These are phyloP conservation scores for Mycothermus thermophilus DNA, from an alignment of 495 filamentous ascomycete genomes.

Conservation along the genomic window DNA sequence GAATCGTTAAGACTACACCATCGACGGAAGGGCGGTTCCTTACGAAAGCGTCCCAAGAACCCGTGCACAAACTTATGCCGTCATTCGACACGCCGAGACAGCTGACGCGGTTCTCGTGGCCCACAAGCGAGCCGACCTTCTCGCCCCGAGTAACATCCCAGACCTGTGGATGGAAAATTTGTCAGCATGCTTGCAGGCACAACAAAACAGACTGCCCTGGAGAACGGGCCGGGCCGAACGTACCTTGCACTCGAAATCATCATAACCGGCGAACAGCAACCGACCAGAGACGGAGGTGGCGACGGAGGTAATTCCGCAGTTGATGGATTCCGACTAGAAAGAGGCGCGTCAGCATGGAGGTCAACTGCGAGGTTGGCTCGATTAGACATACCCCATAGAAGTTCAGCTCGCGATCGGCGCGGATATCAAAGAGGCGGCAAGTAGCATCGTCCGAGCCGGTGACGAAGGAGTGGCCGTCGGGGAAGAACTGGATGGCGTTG, in stretches of 20 bases:
- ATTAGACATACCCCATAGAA: slow-evolving; percentile 66
- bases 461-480: slow-evolving; percentile 95
- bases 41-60: slow-evolving; percentile 98
- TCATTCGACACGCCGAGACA: slow-evolving; percentile 97
- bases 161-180: slow-evolving; percentile 41
- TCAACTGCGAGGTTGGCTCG: too few species aligned
- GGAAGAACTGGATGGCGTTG: slow-evolving; percentile 99
- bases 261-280: slow-evolving; percentile 92
- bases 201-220: too few species aligned
- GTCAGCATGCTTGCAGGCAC: too few species aligned
- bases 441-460: slow-evolving; percentile 97
- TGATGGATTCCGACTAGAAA: slow-evolving; percentile 77
- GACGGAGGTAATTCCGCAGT: slow-evolving; percentile 96
- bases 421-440: slow-evolving; percentile 94
- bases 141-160: slow-evolving; percentile 97
- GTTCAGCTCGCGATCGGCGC: slow-evolving; percentile 91
- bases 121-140: slow-evolving; percentile 88
- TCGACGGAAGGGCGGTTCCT: slow-evolving; percentile 18
- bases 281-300: slow-evolving; percentile 95
- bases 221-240: slow-evolving; percentile 15
- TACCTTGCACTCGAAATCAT: slow-evolving; percentile 99
- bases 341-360: slow-evolving; percentile 6
- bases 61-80: slow-evolving; percentile 96
- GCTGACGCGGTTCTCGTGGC: slow-evolving; percentile 97
- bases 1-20: neutral